Base-by-base conservation (phyloP, 1,284 basidiomycete species). In the Cryptococcus floricola region DNA sequence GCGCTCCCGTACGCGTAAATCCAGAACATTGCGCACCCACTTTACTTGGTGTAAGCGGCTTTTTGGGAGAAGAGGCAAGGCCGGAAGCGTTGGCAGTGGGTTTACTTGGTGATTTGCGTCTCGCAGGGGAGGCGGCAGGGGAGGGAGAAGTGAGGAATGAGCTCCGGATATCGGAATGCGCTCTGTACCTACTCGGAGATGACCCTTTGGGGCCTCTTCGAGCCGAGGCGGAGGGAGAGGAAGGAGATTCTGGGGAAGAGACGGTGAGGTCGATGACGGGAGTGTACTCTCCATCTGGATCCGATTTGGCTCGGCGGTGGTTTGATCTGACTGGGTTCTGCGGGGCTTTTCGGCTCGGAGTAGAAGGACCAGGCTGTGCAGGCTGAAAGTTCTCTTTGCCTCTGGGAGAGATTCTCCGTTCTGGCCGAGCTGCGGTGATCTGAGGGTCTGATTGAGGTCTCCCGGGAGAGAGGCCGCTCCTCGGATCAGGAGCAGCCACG, bases 1-100 rank as follows among this genome's bases (percentile, higher is more conserved):
- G 73, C 34, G 66, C 61, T 23, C 76, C 76, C 9, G 62, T 48
- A 10, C 74, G 59, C 1, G 76, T 77, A 52, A 65, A 77, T 12
- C 76, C 76, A 12, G 74, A 63, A 56, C 76, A 77, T 38, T 64
- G 65, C 5, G 67, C 62, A 0, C 67, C 61, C 28, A 9, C 27
- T 31, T 18, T 13, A 27, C 18, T 39, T n/a, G 41, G 46, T 9
- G 42, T 43, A 16, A 41, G 37, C 18, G 39, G 25, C 13, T 39
- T 53, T 39, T 46, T 43, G 39, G 43, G 28, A 28, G 42, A 28
- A 4, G 18, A 7, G 43, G 19, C n/a, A n/a, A 46, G 12, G 41
- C n/a, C 9, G 46, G 48, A 25, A 16, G 23, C 7, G 19, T 18
- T 27, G 27, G 45, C 18, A 25, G 19, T 8, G 19, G 45, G 12